phyloP scores from a whole-genome alignment of 345 rosid species.

The Draba incana region DNA sequence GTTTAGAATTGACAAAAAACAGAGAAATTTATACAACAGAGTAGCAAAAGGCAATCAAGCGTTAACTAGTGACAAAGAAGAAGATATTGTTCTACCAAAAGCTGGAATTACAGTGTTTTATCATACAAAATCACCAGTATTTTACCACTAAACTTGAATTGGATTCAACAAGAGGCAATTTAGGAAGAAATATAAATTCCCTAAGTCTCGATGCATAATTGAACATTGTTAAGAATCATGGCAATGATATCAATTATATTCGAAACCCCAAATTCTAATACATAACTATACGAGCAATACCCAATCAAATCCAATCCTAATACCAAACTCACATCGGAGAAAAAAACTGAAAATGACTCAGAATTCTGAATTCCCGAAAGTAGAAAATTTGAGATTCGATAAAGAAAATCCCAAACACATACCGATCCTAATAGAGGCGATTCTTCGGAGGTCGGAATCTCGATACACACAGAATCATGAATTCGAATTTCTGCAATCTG shows the following conservation, averaged over 20 bases:
- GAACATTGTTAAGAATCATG: constrained; percentile 4
- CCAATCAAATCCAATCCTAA: neutral
- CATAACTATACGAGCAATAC: neutral
- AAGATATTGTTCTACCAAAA: constrained; percentile 2
- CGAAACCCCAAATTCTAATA: constrained; percentile 7
- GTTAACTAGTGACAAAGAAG: neutral
- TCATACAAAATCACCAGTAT: neutral
- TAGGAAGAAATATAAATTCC: neutral
- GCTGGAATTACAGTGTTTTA: neutral
- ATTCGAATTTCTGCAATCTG: constrained; percentile 34
- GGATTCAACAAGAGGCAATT: neutral
- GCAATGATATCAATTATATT: neutral
- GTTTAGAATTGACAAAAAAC: constrained; percentile 4
- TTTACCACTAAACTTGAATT: neutral
- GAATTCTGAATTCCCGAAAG: constrained; percentile 8
- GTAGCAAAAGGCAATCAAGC: neutral
- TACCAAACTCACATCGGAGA: neutral
- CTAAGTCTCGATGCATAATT: constrained; percentile 19
- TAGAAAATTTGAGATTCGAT: constrained; percentile 2
- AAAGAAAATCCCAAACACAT: constrained; percentile 19
- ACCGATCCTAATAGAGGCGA: constrained; percentile 31
- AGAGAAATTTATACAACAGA: neutral
- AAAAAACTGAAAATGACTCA: neutral
- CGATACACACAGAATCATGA: constrained; percentile 32
- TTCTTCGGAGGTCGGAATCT: constrained; percentile 30